Conservation (phyloP, 768 basidiomycete genomes). For the Boletus insuetus region DNA sequence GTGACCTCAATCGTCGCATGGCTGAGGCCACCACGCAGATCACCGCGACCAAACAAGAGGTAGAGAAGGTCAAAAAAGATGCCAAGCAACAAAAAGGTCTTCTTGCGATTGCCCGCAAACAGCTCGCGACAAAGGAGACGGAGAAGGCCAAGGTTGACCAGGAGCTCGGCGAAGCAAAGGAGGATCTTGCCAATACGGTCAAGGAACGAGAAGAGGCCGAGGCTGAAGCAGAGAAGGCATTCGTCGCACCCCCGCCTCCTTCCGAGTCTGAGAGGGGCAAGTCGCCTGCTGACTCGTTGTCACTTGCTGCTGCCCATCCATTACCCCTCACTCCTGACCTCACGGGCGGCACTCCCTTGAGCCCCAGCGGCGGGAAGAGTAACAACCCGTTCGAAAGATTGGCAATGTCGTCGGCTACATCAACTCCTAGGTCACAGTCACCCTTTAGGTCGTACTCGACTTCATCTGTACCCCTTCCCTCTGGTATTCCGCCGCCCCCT, state of each 20-base stretch:
- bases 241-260: slow-evolving; percentile 1
- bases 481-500: slow-evolving; percentile 20
- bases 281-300: slow-evolving; percentile 46
- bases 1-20: slow-evolving; percentile 84
- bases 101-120: slow-evolving; percentile 92
- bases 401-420: slow-evolving; percentile 42
- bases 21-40: slow-evolving; percentile 74
- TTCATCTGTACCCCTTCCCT: slow-evolving; percentile 37
- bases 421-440: slow-evolving; percentile 50
- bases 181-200: slow-evolving; percentile 48
- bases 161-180: slow-evolving; percentile 66
- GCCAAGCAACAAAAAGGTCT: slow-evolving; percentile 96
- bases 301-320: slow-evolving; percentile 67
- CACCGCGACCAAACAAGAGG: slow-evolving; percentile 61
- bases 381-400: slow-evolving; percentile 91
- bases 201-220: slow-evolving; percentile 57
- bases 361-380: slow-evolving; percentile 55
- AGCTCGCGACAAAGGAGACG: slow-evolving; percentile 79
- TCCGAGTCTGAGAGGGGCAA: slow-evolving; percentile 32
- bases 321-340: slow-evolving; percentile 70
- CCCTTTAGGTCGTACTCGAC: slow-evolving; percentile 55
- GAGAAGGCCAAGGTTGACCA: slow-evolving; percentile 68
- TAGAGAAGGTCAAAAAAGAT: slow-evolving; percentile 90
- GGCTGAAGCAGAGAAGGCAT: slow-evolving; percentile 41
- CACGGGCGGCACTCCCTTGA: slow-evolving; percentile 42